Evolutionary conservation across 1,284 basidiomycete genomes (phyloP).

Genomic region (Ganoderma resinaceum): DNA sequence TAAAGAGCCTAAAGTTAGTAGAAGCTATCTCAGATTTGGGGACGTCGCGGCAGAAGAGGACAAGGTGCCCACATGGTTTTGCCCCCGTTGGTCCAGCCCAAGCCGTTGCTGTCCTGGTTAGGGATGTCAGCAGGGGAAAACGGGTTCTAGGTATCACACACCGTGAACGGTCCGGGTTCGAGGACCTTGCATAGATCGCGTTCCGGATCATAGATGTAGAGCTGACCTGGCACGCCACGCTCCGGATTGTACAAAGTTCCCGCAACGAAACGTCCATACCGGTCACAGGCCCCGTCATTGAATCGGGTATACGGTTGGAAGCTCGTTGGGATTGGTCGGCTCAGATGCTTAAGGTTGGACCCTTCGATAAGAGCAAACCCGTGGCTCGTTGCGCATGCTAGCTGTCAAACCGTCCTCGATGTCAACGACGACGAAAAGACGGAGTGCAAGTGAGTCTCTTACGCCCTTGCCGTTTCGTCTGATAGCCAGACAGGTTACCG

Average conservation of each 20-base stretch:
- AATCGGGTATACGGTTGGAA: conserved; percentile 58
- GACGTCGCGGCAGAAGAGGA: conserved; percentile 23
- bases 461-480: conserved; percentile 55
- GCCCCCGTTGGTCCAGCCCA: conserved; percentile 69
- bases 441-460: conserved; percentile 29
- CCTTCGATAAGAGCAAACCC: conserved; percentile 61
- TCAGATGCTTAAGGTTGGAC: conserved; percentile 53
- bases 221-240: conserved; percentile 57
- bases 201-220: conserved; percentile 66
- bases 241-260: conserved; percentile 63
- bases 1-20: conserved; percentile 61
- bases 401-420: conserved; percentile 40
- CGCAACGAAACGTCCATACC: conserved; percentile 67
- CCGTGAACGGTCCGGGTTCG: conserved; percentile 72
- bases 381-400: conserved; percentile 60
- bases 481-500: conserved; percentile 62
- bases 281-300: conserved; percentile 76
- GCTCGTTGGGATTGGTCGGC: conserved; percentile 52
- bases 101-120: conserved; percentile 65
- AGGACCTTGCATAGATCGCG: conserved; percentile 54
- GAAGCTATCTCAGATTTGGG: conserved; percentile 24
- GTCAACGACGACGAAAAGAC: conserved; percentile 10
- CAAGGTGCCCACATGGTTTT: conserved; percentile 56
- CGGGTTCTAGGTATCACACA: conserved; percentile 37
- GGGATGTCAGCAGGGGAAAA: conserved; percentile 15